phyloP scores from a whole-genome alignment of 2,329 filamentous ascomycete species.

The Biscogniauxia marginata region DNA sequence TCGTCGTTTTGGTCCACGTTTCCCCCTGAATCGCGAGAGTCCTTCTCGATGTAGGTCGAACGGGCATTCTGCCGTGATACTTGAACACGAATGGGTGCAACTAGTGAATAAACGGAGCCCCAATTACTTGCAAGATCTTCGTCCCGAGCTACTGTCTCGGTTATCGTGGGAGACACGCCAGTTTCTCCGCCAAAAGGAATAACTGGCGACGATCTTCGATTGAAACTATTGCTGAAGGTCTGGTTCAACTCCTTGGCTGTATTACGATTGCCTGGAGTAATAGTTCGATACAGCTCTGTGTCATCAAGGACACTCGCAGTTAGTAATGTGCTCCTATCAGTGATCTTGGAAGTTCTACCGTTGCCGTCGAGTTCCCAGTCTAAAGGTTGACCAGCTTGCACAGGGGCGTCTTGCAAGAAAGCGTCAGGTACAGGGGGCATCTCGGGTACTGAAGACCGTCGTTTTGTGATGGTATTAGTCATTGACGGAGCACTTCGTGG shows the following conservation, averaged over 20 bases:
- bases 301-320: conserved; percentile 43
- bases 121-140: conserved; percentile 46
- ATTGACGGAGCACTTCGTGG: conserved; percentile 29
- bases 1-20: background rate
- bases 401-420: conserved; percentile 27
- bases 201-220: conserved; percentile 51
- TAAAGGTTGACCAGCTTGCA: conserved; percentile 20
- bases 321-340: conserved; percentile 37
- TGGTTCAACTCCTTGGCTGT: conserved; percentile 14
- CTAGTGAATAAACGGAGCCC: conserved; percentile 51
- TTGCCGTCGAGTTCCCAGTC: conserved; percentile 27
- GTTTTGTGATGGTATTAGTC: conserved; percentile 15
- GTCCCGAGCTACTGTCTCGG: conserved; percentile 35
- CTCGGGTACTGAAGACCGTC: conserved; percentile 44
- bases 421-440: conserved; percentile 39
- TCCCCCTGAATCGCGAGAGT: conserved; percentile 13
- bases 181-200: conserved; percentile 41
- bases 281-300: conserved; percentile 32
- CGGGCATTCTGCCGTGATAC: conserved; percentile 41
- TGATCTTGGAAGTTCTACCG: conserved; percentile 29
- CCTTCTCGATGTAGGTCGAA: conserved; percentile 39
- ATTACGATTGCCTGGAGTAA: conserved; percentile 8
- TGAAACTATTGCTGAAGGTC: conserved; percentile 17
- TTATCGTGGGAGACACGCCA: conserved; percentile 36
- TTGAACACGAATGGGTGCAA: conserved; percentile 43